Evolutionary conservation across 2,329 filamentous ascomycete species (phyloP), one percentile per base, ranked within the genome.

Genomic region (Penicillium sp.): DNA sequence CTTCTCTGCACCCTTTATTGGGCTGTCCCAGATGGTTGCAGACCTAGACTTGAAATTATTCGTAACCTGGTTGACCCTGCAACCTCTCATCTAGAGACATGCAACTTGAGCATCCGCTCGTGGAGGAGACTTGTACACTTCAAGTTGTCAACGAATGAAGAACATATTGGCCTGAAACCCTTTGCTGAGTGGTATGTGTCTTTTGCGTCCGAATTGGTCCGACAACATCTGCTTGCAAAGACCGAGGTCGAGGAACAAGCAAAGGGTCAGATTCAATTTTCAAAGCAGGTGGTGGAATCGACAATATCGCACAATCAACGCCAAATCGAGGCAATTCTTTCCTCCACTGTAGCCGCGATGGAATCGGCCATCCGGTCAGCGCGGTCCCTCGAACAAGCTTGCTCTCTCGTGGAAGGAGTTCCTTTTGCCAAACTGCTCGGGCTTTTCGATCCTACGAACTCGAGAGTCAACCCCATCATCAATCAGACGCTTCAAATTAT

Each of bases 1-100:
- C 72, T 86, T 16, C 74, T 86, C 0, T 82, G 79, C 55, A 82
- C 81, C 3, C 71, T 86, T 14, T 85, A 85, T 64, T 84, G 77
- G 74, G 78, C 77, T 43, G 79, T 80, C 38, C 82, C 83, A 24
- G 68, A 78, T 26, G 71, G 74, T 1, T 79, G 74, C 63, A 75
- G 83, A n/a, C 81, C 81, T 42, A 74, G 78, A 45, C 61, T 84
- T 4, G 73, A 79, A 52, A 71, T 77, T 5, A 75, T 86, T 48
- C 77, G 74, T 26, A 74, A 79, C 52, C 74, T 86, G 5, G 82
- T 86, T 14, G 77, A 84, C 60, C 81, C 83, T 57, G 71, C 77
- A 14, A 76, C 64, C 16, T 85, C 83, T 11, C 83, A 86, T 67
- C 74, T 76, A 52, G 82, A 84, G 70, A 83, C 81, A 4, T 85